A percentile compares a stretch with the other conserved stretches of the same genome.
phyloP scores from a whole-genome alignment of 2,329 filamentous ascomycete species.

The Colletotrichum sublineola region DNA sequence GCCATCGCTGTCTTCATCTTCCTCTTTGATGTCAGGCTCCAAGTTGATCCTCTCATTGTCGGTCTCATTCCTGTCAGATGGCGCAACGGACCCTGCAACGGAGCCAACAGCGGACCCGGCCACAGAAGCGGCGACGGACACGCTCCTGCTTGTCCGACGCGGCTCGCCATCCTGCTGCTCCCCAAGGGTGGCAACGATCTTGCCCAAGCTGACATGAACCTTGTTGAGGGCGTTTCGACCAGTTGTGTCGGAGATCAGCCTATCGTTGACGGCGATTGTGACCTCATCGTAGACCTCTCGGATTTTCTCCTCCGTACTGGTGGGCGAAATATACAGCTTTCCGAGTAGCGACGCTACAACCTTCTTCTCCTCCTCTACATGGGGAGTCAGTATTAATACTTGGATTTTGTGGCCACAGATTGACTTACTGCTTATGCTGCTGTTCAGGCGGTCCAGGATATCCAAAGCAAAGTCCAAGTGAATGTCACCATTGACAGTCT shows the following conservation, averaged over 20 bases:
- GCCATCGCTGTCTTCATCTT: constrained; percentile 53
- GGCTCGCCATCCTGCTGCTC: constrained; percentile 56
- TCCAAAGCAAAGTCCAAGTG: constrained; percentile 84
- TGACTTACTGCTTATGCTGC: constrained; percentile 75
- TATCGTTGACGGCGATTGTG: constrained; percentile 73
- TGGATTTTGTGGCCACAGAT: no score
- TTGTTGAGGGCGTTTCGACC: constrained; percentile 76
- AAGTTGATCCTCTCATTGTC: constrained; percentile 57
- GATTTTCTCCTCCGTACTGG: constrained; percentile 71
- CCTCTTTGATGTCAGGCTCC: constrained; percentile 63
- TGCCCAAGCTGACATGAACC: constrained; percentile 75
- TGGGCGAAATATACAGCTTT: constrained; percentile 83
- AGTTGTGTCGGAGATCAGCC: constrained; percentile 70
- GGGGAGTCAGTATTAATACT: constrained; percentile 48
- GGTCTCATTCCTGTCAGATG: constrained; percentile 46
- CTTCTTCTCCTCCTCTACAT: constrained; percentile 86
- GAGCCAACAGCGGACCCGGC: constrained; percentile 7
- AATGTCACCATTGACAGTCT: constrained; percentile 79
- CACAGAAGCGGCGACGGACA: constrained; percentile 53
- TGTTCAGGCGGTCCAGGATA: constrained; percentile 80
- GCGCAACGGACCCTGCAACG: constrained; percentile 18
- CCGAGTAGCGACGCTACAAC: constrained; percentile 80
- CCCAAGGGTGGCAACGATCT: constrained; percentile 73
- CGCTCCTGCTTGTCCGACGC: constrained; percentile 59
- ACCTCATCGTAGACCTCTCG: constrained; percentile 70